Percentiles rank a stretch among this genome's conserved stretches.
Conservation (phyloP, 169 alveolate genomes). For the Cryptosporidium ryanae region DNA sequence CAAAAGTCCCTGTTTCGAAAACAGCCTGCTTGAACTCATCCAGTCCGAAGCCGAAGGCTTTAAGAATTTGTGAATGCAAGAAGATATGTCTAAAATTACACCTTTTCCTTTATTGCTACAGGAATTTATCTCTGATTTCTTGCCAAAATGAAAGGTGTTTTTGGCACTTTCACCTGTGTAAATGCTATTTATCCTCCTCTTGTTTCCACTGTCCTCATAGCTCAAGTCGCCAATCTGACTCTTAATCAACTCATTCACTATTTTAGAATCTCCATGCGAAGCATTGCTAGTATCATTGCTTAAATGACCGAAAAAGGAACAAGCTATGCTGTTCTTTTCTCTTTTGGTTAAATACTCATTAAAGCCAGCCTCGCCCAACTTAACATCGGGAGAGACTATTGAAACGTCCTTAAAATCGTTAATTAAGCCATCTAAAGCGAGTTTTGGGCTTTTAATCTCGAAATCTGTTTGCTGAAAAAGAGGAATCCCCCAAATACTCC, state of each 20-base stretch:
- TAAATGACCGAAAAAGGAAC: not conserved
- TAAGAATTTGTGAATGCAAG: slow-evolving; percentile 39
- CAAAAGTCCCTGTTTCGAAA: not conserved
- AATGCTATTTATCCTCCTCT: no score
- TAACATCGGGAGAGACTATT: no score
- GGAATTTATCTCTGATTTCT: not conserved
- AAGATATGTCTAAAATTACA: not conserved
- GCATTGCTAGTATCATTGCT: not conserved
- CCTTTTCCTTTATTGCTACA: slow-evolving; percentile 19
- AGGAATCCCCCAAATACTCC: slow-evolving; percentile 59
- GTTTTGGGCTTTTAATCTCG: not conserved
- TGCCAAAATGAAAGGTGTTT: no score
- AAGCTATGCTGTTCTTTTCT: no score
- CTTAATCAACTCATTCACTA: not conserved
- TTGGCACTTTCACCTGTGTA: no score
- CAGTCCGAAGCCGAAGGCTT: slow-evolving; percentile 62
- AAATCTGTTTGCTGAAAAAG: slow-evolving; percentile 38
- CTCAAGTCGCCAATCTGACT: no score
- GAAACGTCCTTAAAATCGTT: no score
- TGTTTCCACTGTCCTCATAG: no score
- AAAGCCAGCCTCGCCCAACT: no score
- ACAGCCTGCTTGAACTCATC: not conserved
- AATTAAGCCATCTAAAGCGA: no score
- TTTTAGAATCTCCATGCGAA: not conserved
- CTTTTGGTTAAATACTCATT: no score